phyloP scores from a whole-genome alignment of 805 yeast species.

The Candida michaelii region DNA sequence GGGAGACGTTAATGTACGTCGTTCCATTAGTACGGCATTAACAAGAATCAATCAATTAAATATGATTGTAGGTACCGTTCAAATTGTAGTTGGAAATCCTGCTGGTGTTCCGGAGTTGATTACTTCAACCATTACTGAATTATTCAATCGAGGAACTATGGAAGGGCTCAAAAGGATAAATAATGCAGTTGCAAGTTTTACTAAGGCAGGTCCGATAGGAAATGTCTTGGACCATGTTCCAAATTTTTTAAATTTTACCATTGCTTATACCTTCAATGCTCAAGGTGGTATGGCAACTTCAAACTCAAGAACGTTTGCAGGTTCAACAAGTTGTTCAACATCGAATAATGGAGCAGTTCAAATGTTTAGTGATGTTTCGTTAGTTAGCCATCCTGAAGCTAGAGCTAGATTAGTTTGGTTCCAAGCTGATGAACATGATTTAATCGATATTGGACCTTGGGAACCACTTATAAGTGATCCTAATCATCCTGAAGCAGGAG shows the following conservation, averaged over 20 bases:
- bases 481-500: slow-evolving; percentile 11
- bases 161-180: not conserved
- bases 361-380: slow-evolving; percentile 12
- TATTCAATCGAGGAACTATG: not conserved
- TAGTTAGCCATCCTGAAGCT: slow-evolving; percentile 13
- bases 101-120: not conserved
- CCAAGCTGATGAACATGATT: not conserved
- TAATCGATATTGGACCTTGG: slow-evolving; percentile 10
- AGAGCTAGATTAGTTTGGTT: slow-evolving; percentile 8
- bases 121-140: not conserved
- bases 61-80: not conserved
- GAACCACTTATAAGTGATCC: slow-evolving; percentile 8
- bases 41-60: not conserved
- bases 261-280: not conserved
- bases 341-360: slow-evolving; percentile 12
- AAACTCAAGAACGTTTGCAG: slow-evolving; percentile 9
- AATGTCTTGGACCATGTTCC: not conserved
- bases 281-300: slow-evolving; percentile 1
- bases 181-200: too few relatives aligned
- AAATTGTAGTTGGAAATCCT: slow-evolving; percentile 1
- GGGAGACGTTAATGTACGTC: not conserved
- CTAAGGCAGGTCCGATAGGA: too few relatives aligned
- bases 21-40: not conserved
- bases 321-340: slow-evolving; percentile 12
- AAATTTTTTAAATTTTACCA: not conserved